A percentile compares a stretch with the other conserved stretches of the same genome.
Conservation (phyloP, 768 basidiomycete species). For the Cystobasidiopsis lactophilus region DNA sequence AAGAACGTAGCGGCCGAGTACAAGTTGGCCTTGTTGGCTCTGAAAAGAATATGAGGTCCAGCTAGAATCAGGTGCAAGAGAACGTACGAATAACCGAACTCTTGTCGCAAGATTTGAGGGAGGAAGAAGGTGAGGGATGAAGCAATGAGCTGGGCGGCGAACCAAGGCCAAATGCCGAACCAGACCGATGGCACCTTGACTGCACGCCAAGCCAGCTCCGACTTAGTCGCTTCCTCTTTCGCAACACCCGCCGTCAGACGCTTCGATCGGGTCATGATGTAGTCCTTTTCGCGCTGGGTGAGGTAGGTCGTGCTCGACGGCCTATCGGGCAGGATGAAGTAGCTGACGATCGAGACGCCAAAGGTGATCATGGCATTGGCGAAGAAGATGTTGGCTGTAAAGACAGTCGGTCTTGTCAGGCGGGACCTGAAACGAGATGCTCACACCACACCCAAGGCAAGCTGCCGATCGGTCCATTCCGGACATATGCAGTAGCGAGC, state of each 20-base stretch:
- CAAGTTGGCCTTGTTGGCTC: no score
- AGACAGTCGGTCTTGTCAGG: background rate
- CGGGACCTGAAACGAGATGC: background rate
- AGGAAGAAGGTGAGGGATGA: no score
- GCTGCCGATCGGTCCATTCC: background rate
- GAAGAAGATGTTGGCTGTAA: background rate
- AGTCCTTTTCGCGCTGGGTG: constrained; percentile 9
- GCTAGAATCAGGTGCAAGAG: no score
- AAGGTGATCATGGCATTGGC: constrained; percentile 10
- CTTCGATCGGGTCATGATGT: background rate
- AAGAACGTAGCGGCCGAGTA: no score
- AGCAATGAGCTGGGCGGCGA: no score
- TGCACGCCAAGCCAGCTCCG: background rate
- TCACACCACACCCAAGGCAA: background rate
- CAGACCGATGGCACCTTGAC: background rate
- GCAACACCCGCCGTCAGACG: background rate
- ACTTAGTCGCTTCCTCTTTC: background rate
- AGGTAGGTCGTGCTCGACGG: constrained; percentile 6
- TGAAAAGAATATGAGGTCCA: no score
- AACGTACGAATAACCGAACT: no score
- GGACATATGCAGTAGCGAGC: background rate
- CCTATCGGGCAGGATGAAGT: constrained; percentile 5
- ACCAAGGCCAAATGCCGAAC: background rate
- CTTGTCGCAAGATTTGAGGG: no score
- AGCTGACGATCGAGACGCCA: constrained; percentile 3